Percentiles rank a stretch among this genome's conserved stretches.
phyloP scores from a whole-genome alignment of 2,329 filamentous ascomycete species.

The Venturia oleaginea region DNA sequence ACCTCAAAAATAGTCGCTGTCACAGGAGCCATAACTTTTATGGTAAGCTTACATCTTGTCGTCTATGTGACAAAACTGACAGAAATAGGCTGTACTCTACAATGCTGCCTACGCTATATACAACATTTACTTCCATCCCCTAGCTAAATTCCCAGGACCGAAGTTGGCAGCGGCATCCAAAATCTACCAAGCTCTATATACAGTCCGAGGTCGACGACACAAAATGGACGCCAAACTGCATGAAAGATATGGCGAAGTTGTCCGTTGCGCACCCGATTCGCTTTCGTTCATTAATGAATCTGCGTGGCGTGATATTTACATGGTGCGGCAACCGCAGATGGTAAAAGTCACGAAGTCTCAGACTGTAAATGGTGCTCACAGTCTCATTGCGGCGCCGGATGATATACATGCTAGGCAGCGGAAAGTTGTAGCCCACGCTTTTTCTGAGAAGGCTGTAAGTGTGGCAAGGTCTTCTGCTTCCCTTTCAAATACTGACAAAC shows the following conservation, averaged over 20 bases:
- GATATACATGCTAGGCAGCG: conserved; percentile 13
- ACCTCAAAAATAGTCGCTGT: background rate
- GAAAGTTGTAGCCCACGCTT: conserved; percentile 13
- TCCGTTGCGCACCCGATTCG: conserved; percentile 20
- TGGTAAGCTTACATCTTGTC: background rate
- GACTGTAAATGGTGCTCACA: background rate
- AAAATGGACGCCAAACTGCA: conserved; percentile 11
- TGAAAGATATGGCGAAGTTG: conserved; percentile 19
- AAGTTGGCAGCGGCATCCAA: background rate
- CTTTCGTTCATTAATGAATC: conserved; percentile 17
- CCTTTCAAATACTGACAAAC: background rate
- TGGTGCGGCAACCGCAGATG: conserved; percentile 12
- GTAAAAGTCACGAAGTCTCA: background rate
- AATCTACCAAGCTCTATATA: background rate
- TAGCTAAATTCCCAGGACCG: conserved; percentile 12
- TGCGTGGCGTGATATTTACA: conserved; percentile 23
- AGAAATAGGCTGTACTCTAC: background rate
- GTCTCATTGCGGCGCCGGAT: background rate
- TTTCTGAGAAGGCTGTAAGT: conserved; percentile 9
- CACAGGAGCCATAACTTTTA: background rate
- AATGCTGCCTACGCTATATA: background rate
- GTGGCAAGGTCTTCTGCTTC: background rate
- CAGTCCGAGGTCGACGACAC: background rate
- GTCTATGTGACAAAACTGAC: background rate
- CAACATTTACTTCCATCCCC: conserved; percentile 14